Base-by-base conservation (phyloP, 140 eudicot genomes). In the Anethum foeniculum region DNA sequence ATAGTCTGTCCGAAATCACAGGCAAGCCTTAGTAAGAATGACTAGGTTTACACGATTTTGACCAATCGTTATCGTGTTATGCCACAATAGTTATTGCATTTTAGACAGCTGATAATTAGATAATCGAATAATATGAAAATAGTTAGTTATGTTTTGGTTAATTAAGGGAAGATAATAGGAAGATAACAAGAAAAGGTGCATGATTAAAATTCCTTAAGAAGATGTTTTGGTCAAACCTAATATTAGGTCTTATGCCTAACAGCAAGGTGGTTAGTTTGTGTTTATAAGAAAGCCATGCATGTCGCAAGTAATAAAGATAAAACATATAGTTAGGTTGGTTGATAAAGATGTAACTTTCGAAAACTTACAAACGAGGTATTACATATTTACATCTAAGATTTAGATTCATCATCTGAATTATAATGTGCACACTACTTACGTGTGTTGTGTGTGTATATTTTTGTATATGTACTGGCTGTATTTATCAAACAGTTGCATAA, bases 191-290 rank as follows among this genome's bases (percentile, higher is more conserved):
- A 23, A 25, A 18, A 21, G 46, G 27, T 4, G 12, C n/a, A 12
- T 73, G n/a, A 38, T 38, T 73, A 27, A 8, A 62, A 62, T 6
- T 62, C 71, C 77, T 46, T 73, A 38, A 73, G n/a, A 73, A 38
- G 77, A 41, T 21, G 46, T 46, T 38, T 1, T 0, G 77, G 76
- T 41, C 54, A 25, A 41, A 23, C 51, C 77, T 73, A 73, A 73
- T 41, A 5, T 73, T 41, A 73, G 77, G 77, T 41, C 9, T 6
- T 19, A 19, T 39, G 76, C 76, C 76, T 16, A 71, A 34, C 47
- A 71, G 28, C 76, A 71, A 71, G 46, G 47, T 71, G 27, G 76
- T 36, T 71, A 71, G 76, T 38, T 71, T 71, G 27, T 30, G 38
- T 38, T 19, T 23, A 71, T 38, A 34, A 38, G 27, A 6, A 38